Evolutionary conservation across 2,329 filamentous ascomycete species (phyloP), one percentile per base, ranked within the genome.

Genomic region (Curvularia verruculosa): DNA sequence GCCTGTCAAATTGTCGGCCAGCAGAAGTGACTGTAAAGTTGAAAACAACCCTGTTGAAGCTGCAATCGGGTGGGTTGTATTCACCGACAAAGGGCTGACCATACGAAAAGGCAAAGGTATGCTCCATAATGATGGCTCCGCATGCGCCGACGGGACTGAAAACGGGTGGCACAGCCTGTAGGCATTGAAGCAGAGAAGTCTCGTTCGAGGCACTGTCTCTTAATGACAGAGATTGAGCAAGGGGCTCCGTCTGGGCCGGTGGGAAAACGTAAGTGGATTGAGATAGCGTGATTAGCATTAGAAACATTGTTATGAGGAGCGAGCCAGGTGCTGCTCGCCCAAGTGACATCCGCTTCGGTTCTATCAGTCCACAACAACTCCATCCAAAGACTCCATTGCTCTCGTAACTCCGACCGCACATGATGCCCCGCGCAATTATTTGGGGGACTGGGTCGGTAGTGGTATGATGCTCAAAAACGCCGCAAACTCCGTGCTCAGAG

Each of bases 1-100:
- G 81, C 37, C 91, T 84, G 72, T 96, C 91, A 74, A 85, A 93
- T 66, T 96, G 91, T 3, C 85, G 83, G 1, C 91, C 91, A 59
- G 81, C 79, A 9, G 88, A 90, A 0, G 85, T 85, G 13, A 90
- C 87, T 0, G 89, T 93, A 64, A 95, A 84, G 69, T 92, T 92
- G 74, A 95, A 85, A 23, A 85, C 83, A 15, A 93, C 88, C 31
- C 86, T 84, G 69, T 92, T 89, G 78, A 94, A 95, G 15, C 82
- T 75, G 74, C 88, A 92, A 24, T 76, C 68, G 1, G 90, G 89
- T 12, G 90, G 90, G 1, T 76, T 80, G 70, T 91, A 92, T 15
- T 80, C 74, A 44, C 89, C 88, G 65, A 92, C 81, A 71, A 87
- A 93, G 1, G 90, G 90, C 31, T 82, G 72, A n/a, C 87, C 88